Evolutionary conservation across 2,329 filamentous ascomycete genomes (phyloP).

Genomic region (Mycosphaerella sp.): DNA sequence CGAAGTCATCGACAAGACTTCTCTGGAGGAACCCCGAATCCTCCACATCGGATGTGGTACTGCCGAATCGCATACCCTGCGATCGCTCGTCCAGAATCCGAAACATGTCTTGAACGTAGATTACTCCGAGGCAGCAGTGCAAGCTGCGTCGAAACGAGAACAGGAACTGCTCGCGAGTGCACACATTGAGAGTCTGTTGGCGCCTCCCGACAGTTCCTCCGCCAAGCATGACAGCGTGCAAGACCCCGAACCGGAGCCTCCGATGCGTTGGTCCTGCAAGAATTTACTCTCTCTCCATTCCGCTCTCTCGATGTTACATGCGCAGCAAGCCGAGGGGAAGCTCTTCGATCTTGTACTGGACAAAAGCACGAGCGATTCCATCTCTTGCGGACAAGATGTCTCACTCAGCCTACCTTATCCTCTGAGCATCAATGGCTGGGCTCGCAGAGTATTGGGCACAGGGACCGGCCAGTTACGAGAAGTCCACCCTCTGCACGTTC

Average conservation of each 20-base stretch:
- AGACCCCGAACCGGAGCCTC: conserved; percentile 4
- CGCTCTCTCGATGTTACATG: conserved; percentile 14
- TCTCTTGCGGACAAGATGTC: conserved; percentile 18
- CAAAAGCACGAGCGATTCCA: conserved; percentile 24
- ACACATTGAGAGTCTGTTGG: conserved; percentile 7
- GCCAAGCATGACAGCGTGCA: conserved; percentile 19
- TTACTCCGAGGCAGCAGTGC: conserved; percentile 17
- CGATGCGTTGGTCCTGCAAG: conserved; percentile 21
- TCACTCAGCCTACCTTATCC: conserved; percentile 19
- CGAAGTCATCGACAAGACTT: conserved; percentile 16
- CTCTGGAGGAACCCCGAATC: conserved; percentile 14
- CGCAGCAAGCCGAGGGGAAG: conserved; percentile 5
- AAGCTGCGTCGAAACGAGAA: conserved; percentile 18
- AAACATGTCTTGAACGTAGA: conserved; percentile 22
- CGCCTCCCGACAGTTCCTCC: neutral
- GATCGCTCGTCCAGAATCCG: conserved; percentile 15
- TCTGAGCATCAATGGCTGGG: conserved; percentile 21
- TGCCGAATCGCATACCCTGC: conserved; percentile 14
- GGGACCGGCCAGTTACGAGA: conserved; percentile 15
- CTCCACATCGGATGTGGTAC: conserved; percentile 22
- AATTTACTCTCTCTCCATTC: conserved; percentile 19
- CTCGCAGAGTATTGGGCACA: conserved; percentile 14
- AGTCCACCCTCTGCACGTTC: conserved; percentile 36
- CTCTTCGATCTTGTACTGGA: conserved; percentile 21
- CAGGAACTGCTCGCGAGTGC: conserved; percentile 15